These are phyloP conservation scores for Acacia acuminata DNA, from an alignment of 306 rosid genomes.

Conservation along the genomic window DNA sequence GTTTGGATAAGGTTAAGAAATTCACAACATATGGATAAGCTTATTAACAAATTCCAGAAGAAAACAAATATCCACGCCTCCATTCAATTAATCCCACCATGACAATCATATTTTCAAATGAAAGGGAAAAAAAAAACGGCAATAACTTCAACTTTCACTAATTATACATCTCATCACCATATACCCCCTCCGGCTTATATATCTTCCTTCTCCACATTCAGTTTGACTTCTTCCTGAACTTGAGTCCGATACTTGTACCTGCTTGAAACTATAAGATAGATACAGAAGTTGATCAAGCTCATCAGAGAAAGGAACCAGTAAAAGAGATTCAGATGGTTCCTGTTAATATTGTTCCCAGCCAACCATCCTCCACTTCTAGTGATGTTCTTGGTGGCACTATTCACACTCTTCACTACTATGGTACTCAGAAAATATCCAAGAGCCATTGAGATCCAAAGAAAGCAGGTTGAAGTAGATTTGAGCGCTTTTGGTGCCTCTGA, in stretches of 20 bases:
- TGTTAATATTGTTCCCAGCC: constrained; percentile 80
- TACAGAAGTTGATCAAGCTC: constrained; percentile 68
- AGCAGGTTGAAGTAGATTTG: constrained; percentile 83
- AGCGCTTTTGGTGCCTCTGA: constrained; percentile 83
- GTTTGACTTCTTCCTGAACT: constrained; percentile 20
- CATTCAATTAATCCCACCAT: background rate
- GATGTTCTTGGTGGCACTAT: constrained; percentile 55
- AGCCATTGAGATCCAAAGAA: constrained; percentile 91
- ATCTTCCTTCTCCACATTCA: constrained; percentile 6
- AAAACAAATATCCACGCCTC: constrained; percentile 3
- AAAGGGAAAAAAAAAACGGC: background rate
- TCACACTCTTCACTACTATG: constrained; percentile 67
- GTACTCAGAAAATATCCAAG: constrained; percentile 85
- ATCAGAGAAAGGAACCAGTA: constrained; percentile 71
- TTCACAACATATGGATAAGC: background rate
- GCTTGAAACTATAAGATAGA: constrained; percentile 62
- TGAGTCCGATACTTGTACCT: constrained; percentile 74
- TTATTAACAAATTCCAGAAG: background rate
- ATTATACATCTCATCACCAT: background rate
- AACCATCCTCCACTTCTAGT: constrained; percentile 75
- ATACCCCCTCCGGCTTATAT: background rate
- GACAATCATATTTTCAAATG: background rate
- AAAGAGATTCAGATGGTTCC: constrained; percentile 76
- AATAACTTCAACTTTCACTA: background rate
- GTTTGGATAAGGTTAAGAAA: background rate